A percentile compares a stretch with the other conserved stretches of the same genome.
Conservation (phyloP, 495 filamentous ascomycete genomes). For the Trichoderma orchidacearum region DNA sequence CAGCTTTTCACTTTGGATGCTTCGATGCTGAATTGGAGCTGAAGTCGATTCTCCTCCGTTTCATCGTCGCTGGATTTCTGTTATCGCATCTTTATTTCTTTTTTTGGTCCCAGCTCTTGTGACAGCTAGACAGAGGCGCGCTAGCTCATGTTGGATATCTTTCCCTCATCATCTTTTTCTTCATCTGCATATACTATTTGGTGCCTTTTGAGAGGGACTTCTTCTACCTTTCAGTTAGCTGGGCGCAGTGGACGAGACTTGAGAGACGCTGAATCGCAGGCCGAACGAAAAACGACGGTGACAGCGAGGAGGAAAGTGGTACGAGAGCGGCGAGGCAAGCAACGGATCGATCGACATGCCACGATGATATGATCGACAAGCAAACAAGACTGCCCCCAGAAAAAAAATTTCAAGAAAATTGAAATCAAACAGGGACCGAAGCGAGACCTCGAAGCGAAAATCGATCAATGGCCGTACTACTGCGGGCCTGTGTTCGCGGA, state of each 20-base stretch:
- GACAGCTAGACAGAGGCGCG: no score
- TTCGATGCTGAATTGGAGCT: neutral
- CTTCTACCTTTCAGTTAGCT: no score
- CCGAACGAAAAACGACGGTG: no score
- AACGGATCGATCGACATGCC: neutral
- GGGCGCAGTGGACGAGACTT: no score
- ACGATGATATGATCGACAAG: conserved; percentile 1
- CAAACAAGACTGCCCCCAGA: neutral
- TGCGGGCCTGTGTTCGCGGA: neutral
- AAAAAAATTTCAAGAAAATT: neutral
- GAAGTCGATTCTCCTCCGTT: no score
- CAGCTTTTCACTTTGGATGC: neutral
- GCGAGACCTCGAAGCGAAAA: neutral
- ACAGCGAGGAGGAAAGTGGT: neutral
- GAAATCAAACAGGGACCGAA: neutral
- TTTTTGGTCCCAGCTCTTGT: neutral
- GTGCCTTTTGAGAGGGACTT: no score
- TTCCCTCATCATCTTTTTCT: neutral
- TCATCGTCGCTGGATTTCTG: neutral
- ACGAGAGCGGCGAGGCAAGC: neutral
- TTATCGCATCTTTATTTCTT: neutral
- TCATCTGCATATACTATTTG: no score
- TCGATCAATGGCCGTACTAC: neutral
- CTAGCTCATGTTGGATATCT: neutral
- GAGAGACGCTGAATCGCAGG: no score